Base-by-base conservation (phyloP, 768 basidiomycete species). In the Lactarius akahatsu region DNA sequence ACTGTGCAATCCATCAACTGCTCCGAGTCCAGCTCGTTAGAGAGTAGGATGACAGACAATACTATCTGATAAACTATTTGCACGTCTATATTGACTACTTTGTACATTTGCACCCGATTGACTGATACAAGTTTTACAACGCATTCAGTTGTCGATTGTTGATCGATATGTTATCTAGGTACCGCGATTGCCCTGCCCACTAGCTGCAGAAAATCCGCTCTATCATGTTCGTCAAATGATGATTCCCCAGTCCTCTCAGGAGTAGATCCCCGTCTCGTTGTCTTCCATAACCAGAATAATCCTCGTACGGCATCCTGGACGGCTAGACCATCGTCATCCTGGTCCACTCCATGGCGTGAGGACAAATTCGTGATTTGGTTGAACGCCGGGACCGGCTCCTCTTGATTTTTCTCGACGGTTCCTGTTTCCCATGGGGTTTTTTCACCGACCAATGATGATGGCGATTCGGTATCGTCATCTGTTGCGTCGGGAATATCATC, bases 291-390 rank as follows among this genome's bases (percentile, higher is more conserved):
- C 34, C 18, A 55, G 52, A 63, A 67, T 32, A 67, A 40, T 23
- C 62, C 66, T 6, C 66, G 62, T 43, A 67, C 58, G 3, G 62
- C 62, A 4, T 63, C 66, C 62, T 67, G 62, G 26, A 67, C 30
- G 58, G 62, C 66, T 9, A 28, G 62, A 26, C 32, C 23, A 47
- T 45, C 66, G 11, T 45, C 52, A 20, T 47, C 56, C 34, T 38
- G 57, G 3, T 32, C 9, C 2, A 28, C 26, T 47, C 40, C 61
- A 50, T 62, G 56, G 45, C 4, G 41, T 23, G 52, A 57, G 20
- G 43, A 59, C 41, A 36, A 45, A 16, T 45, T 45, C 10, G 50
- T 28, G 18, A 32, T n/a, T 47, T 56, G 10, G 3, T 9, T 20
- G 23, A 28, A n/a, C n/a, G 10, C n/a, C 23, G 45, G 7, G 40